A percentile compares a stretch with the other conserved stretches of the same genome.
Evolutionary conservation across 345 rosid species (phyloP).

Genomic region (Erucastrum elatum): DNA sequence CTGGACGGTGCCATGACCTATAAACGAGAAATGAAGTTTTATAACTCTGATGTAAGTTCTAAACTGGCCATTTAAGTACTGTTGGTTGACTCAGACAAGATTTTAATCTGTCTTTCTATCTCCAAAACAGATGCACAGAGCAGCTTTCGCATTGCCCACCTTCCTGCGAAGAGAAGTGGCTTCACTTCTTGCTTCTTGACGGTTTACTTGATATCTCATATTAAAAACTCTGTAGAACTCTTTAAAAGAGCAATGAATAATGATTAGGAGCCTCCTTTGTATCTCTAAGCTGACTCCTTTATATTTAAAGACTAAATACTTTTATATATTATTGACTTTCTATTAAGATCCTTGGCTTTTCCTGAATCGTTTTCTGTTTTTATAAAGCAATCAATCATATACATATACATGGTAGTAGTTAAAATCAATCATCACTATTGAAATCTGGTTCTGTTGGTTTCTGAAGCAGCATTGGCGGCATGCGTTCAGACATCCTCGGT

Average conservation of each 20-base stretch:
- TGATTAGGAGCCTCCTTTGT: conserved; percentile 22
- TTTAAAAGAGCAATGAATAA: conserved; percentile 26
- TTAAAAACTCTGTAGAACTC: conserved; percentile 1
- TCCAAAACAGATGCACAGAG: conserved; percentile 70
- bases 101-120: not conserved
- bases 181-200: conserved; percentile 34
- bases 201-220: not conserved
- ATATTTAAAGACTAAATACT: conserved; percentile 8
- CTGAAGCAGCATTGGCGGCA: conserved; percentile 66
- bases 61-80: too few relatives aligned
- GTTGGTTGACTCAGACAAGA: not conserved
- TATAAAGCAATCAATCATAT: not conserved
- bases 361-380: not conserved
- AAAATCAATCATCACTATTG: conserved; percentile 50
- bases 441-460: conserved; percentile 95
- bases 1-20: conserved; percentile 64
- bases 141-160: conserved; percentile 84
- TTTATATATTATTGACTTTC: conserved; percentile 6
- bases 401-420: not conserved
- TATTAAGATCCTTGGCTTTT: not conserved
- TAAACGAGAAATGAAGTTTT: conserved; percentile 71
- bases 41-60: conserved; percentile 71
- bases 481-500: conserved; percentile 60
- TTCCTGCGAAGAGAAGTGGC: conserved; percentile 79
- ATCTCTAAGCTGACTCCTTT: conserved; percentile 24